These are phyloP conservation scores for Brassica cretica DNA, from an alignment of 345 rosid genomes.

Conservation along the genomic window DNA sequence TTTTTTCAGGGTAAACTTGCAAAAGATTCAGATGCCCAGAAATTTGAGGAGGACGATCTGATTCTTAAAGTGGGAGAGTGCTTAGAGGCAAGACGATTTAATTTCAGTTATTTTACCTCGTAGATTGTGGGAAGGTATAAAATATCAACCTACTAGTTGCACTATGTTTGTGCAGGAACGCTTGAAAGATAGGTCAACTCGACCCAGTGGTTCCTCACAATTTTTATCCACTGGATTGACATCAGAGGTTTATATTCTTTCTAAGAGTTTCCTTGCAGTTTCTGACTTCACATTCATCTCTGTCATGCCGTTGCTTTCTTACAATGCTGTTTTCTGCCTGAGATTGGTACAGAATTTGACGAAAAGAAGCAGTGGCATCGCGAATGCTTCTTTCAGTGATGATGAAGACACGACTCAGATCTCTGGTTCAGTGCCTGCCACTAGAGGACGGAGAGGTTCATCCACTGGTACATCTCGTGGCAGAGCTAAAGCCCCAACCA, in stretches of 20 bases:
- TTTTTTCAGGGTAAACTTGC: conserved; percentile 72
- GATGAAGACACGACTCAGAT: conserved; percentile 75
- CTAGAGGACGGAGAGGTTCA: conserved; percentile 67
- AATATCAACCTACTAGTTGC: conserved; percentile 24
- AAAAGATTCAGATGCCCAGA: conserved; percentile 65
- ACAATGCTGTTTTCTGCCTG: conserved; percentile 24
- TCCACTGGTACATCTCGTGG: conserved; percentile 48
- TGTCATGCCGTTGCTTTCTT: conserved; percentile 18
- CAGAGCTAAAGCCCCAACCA: conserved; percentile 66
- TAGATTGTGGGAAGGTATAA: not conserved
- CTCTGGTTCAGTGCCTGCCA: conserved; percentile 48
- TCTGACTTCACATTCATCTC: conserved; percentile 23
- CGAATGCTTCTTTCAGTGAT: conserved; percentile 78
- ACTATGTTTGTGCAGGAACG: conserved; percentile 60
- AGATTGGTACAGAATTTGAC: conserved; percentile 50
- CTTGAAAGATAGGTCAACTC: conserved; percentile 74
- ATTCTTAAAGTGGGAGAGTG: conserved; percentile 91
- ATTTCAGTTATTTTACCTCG: not conserved
- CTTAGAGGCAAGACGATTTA: conserved; percentile 71
- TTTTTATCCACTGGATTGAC: conserved; percentile 54
- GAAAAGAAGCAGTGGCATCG: conserved; percentile 52
- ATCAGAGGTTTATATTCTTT: conserved; percentile 52
- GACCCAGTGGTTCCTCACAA: conserved; percentile 55
- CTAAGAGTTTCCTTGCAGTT: conserved; percentile 17
- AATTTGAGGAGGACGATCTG: conserved; percentile 72